phyloP scores from a whole-genome alignment of 192 early-diverging fungal species.

The Geosiphon pyriformis region DNA sequence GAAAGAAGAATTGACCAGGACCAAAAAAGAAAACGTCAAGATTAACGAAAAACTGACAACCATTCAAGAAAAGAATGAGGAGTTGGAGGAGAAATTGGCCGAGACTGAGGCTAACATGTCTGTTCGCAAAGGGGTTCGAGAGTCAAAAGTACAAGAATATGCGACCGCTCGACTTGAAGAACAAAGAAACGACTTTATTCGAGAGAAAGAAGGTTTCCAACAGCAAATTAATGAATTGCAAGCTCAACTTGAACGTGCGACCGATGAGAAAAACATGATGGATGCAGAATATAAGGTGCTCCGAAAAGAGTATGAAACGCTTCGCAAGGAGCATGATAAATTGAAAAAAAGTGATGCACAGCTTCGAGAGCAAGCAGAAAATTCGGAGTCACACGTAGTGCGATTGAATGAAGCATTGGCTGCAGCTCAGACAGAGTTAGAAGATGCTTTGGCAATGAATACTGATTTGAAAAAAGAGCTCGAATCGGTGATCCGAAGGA shows the following conservation, averaged over 20 bases:
- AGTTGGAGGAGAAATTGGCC: conserved; percentile 31
- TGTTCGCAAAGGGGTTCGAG: conserved; percentile 1
- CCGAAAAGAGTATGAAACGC: conserved; percentile 22
- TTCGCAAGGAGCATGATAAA: conserved; percentile 10
- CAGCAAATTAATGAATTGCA: background rate
- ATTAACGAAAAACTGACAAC: background rate
- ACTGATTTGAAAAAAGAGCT: background rate
- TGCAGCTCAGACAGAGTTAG: conserved; percentile 4
- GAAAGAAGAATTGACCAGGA: conserved; percentile 27
- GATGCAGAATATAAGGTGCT: conserved; percentile 17
- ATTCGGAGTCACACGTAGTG: background rate
- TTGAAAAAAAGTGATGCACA: background rate
- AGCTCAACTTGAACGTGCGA: conserved; percentile 6
- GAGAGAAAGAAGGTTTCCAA: conserved; percentile 7
- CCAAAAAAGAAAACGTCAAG: conserved; percentile 18
- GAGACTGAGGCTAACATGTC: conserved; percentile 35
- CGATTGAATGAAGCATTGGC: background rate
- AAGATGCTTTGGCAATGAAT: conserved; percentile 3
- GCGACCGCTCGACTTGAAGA: conserved; percentile 10
- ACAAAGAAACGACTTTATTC: conserved; percentile 6
- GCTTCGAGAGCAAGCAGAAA: conserved; percentile 5
- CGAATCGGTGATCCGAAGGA: background rate
- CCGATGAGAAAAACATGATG: conserved; percentile 17
- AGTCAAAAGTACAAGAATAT: conserved; percentile 15
- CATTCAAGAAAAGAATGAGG: conserved; percentile 23